Conservation (phyloP, 768 basidiomycete genomes). For the Mycena galericulata region DNA sequence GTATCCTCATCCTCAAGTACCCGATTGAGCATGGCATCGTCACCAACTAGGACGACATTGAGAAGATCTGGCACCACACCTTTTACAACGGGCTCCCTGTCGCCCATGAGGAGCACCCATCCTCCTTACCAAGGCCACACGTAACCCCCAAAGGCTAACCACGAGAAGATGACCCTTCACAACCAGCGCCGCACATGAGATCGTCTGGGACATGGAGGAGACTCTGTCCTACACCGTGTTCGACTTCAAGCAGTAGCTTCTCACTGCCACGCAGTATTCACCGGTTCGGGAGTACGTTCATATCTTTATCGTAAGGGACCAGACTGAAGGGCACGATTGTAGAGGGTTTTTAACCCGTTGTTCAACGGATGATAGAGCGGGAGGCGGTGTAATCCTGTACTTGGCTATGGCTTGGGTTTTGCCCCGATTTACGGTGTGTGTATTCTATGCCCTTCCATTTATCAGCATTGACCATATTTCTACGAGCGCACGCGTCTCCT, state of each 20-base stretch:
- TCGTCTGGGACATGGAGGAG: constrained; percentile 85
- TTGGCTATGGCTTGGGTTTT: no score
- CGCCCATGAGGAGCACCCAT: constrained; percentile 81
- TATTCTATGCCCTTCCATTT: no score
- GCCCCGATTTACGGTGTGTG: no score
- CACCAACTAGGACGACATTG: constrained; percentile 36
- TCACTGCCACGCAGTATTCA: constrained; percentile 17
- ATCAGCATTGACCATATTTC: no score
- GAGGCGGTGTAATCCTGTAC: no score
- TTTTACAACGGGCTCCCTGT: constrained; percentile 75
- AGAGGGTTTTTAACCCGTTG: no score
- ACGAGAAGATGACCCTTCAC: constrained; percentile 82
- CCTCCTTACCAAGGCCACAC: constrained; percentile 75
- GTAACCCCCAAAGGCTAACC: constrained; percentile 79
- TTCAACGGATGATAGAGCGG: no score
- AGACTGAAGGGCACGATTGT: no score
- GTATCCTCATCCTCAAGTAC: constrained; percentile 81
- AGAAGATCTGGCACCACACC: constrained; percentile 36
- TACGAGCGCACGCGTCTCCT: no score
- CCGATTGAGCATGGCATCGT: constrained; percentile 33
- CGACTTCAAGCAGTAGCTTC: constrained; percentile 28
- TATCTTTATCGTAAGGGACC: no score
- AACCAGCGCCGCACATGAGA: constrained; percentile 78
- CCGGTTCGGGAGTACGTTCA: no score
- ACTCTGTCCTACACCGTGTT: constrained; percentile 48